A percentile compares a stretch with the other conserved stretches of the same genome.
Evolutionary conservation across 805 yeast species (phyloP).

Genomic region (Candida schatavii): DNA sequence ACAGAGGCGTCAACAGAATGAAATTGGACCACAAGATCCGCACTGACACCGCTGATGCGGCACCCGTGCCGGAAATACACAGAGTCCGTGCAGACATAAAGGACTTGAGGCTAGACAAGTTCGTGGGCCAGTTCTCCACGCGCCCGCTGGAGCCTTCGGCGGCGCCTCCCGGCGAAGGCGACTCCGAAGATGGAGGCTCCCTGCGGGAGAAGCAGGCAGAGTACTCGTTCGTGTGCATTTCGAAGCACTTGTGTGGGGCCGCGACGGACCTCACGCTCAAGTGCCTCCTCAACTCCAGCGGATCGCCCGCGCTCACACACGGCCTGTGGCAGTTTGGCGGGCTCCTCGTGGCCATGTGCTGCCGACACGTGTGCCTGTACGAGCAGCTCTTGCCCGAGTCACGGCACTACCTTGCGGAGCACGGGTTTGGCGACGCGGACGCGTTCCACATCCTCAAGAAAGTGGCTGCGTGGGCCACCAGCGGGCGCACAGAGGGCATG

Average conservation of each 20-base stretch:
- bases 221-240: conserved; percentile 53
- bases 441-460: conserved; percentile 53
- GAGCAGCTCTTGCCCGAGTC: conserved; percentile 52
- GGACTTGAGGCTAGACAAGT: conserved; percentile 56
- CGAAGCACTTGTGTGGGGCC: conserved; percentile 91
- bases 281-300: conserved; percentile 48
- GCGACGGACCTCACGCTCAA: conserved; percentile 85
- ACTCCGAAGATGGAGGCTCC: too few relatives aligned
- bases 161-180: too few relatives aligned
- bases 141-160: too few relatives aligned
- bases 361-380: conserved; percentile 79
- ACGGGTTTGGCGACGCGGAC: conserved; percentile 27
- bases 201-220: not conserved
- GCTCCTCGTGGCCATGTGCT: conserved; percentile 84
- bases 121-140: conserved; percentile 32
- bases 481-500: conserved; percentile 51
- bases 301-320: conserved; percentile 10
- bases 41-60: conserved; percentile 44
- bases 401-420: conserved; percentile 30
- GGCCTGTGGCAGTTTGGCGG: conserved; percentile 42
- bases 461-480: conserved; percentile 87
- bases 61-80: conserved; percentile 30
- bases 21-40: conserved; percentile 70
- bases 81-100: conserved; percentile 77
- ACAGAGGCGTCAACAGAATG: conserved; percentile 73